phyloP scores from a whole-genome alignment of 495 filamentous ascomycete genomes.

The Trichoderma reesei region DNA sequence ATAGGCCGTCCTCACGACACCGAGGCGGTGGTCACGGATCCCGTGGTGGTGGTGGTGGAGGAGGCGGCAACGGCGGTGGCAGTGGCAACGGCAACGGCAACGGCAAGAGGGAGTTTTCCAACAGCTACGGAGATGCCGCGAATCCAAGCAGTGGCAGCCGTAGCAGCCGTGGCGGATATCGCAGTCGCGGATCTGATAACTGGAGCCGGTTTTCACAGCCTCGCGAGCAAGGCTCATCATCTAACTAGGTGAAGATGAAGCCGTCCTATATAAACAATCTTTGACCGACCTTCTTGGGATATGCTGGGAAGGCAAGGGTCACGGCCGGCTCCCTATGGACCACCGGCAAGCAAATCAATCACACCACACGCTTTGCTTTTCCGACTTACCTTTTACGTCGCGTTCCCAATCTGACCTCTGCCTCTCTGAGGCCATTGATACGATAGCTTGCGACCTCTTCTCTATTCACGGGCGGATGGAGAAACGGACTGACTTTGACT shows the following conservation, averaged over 20 bases:
- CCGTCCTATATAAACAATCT: neutral
- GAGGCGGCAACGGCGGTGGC: conserved; percentile 12
- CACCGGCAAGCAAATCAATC: neutral
- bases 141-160: conserved; percentile 8
- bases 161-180: conserved; percentile 21
- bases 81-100: neutral
- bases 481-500: neutral
- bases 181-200: conserved; percentile 18
- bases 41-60: conserved; percentile 15
- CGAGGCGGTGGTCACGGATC: conserved; percentile 15
- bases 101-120: neutral
- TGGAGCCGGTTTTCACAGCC: conserved; percentile 21
- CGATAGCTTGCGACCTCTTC: neutral
- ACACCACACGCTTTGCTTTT: neutral
- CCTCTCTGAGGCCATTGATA: neutral
- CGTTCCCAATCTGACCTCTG: neutral
- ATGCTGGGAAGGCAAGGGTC: neutral
- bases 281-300: neutral
- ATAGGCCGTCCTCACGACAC: conserved; percentile 15
- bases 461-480: neutral
- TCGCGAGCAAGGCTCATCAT: neutral
- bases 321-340: neutral
- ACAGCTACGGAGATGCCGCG: neutral
- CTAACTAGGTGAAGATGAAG: neutral
- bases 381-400: no score